Conservation (phyloP, 208 protist genomes). For the Acanthamoeba culbertsoni region DNA sequence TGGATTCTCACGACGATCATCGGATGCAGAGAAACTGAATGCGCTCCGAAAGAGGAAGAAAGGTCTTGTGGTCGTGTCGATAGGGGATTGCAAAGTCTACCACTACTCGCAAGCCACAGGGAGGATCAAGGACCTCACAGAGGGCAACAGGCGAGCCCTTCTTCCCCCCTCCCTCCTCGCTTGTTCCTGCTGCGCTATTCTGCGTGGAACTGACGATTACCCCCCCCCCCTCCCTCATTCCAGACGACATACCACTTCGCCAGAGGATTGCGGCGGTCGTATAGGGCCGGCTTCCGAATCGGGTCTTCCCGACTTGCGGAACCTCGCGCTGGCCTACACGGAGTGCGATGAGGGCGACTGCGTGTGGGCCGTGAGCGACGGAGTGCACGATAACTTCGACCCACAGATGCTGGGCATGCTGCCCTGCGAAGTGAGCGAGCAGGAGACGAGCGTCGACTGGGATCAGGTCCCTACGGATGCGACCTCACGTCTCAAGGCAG, state of each 20-base stretch:
- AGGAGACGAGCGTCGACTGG: neutral
- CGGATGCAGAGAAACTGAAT: neutral
- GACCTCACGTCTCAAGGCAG: neutral
- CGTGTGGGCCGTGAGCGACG: constrained; percentile 61
- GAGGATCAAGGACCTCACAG: constrained; percentile 25
- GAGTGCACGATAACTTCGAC: constrained; percentile 61
- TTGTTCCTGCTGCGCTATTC: no score
- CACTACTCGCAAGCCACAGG: neutral
- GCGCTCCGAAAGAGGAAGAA: neutral
- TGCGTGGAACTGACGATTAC: neutral
- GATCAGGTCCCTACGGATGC: neutral
- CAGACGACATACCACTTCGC: neutral
- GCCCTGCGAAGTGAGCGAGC: neutral
- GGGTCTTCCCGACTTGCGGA: neutral
- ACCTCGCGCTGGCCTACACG: neutral
- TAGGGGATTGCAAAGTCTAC: constrained; percentile 57
- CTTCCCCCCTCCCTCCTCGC: no score
- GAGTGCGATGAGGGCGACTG: constrained; percentile 13
- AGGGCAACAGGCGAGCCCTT: constrained; percentile 44
- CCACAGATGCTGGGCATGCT: constrained; percentile 46
- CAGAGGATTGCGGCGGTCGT: neutral
- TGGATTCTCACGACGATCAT: neutral
- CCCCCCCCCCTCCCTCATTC: neutral
- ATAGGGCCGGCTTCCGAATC: neutral
- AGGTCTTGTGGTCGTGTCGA: constrained; percentile 9